phyloP scores from a whole-genome alignment of 352 stramenopile species.

The Globisporangium iwayamae region DNA sequence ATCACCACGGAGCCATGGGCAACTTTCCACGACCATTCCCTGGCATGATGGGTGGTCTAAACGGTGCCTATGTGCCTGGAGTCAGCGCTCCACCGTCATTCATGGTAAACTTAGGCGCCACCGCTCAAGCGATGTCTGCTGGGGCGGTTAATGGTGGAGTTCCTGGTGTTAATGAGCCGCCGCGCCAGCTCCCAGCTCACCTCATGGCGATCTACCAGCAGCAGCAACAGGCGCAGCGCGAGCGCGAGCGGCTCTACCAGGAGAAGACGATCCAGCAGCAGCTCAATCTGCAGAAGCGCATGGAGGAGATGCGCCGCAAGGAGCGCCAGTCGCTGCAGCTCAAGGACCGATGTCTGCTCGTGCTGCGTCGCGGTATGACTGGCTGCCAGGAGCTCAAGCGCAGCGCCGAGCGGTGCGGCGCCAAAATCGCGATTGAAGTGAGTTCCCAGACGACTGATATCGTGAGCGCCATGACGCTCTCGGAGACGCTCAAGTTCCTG shows the following conservation, averaged over 20 bases:
- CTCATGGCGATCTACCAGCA: constrained; percentile 21
- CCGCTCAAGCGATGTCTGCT: background rate
- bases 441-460: constrained; percentile 77
- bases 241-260: constrained; percentile 17
- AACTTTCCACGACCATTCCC: constrained; percentile 4
- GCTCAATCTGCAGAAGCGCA: constrained; percentile 14
- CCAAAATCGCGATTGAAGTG: constrained; percentile 72
- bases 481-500: constrained; percentile 68
- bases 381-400: constrained; percentile 69
- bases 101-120: background rate
- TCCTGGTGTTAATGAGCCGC: background rate
- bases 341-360: constrained; percentile 55
- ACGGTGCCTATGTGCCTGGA: constrained; percentile 2
- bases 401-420: constrained; percentile 50
- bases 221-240: constrained; percentile 20
- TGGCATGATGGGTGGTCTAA: background rate
- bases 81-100: background rate
- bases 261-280: constrained; percentile 14
- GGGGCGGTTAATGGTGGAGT: background rate
- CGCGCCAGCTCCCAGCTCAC: constrained; percentile 23
- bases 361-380: constrained; percentile 67
- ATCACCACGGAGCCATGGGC: background rate
- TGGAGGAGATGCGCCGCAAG: constrained; percentile 23
- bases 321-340: constrained; percentile 51
- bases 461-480: constrained; percentile 57